These are phyloP conservation scores for Penicillium sp. DNA, from an alignment of 2,329 filamentous ascomycete species.

Conservation along the genomic window DNA sequence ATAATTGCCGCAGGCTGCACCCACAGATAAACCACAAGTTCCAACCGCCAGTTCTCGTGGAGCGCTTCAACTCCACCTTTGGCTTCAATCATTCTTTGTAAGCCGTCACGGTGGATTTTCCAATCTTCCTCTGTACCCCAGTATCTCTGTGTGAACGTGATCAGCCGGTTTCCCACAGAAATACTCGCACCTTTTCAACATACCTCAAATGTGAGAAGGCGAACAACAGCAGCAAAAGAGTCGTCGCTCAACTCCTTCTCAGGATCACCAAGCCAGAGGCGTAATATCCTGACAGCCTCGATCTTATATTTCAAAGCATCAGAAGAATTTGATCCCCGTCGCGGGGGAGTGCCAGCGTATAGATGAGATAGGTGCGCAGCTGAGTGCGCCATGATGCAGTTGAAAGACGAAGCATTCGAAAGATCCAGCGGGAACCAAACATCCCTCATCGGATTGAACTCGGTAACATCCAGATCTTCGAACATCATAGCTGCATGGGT, in stretches of 20 bases:
- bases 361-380: slow-evolving; percentile 42
- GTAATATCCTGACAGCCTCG: slow-evolving; percentile 39
- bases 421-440: slow-evolving; percentile 45
- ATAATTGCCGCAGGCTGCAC: slow-evolving; percentile 7
- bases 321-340: slow-evolving; percentile 24
- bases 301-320: slow-evolving; percentile 34
- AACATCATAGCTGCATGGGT: slow-evolving; percentile 38
- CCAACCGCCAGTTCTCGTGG: slow-evolving; percentile 32
- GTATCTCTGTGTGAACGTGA: slow-evolving; percentile 27
- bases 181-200: background rate
- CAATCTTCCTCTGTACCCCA: slow-evolving; percentile 37
- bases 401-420: slow-evolving; percentile 45
- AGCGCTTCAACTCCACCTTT: slow-evolving; percentile 33
- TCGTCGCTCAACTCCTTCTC: slow-evolving; percentile 36
- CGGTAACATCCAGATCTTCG: slow-evolving; percentile 24
- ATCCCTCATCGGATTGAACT: slow-evolving; percentile 43
- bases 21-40: slow-evolving; percentile 33
- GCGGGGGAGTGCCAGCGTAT: slow-evolving; percentile 29
- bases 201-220: slow-evolving; percentile 38
- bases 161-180: background rate
- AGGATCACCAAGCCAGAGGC: slow-evolving; percentile 35
- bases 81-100: slow-evolving; percentile 36
- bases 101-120: slow-evolving; percentile 35
- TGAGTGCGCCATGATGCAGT: slow-evolving; percentile 45
- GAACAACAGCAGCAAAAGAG: slow-evolving; percentile 34